phyloP scores from a whole-genome alignment of 2,329 filamentous ascomycete species.

The Paecilomyces sp. region DNA sequence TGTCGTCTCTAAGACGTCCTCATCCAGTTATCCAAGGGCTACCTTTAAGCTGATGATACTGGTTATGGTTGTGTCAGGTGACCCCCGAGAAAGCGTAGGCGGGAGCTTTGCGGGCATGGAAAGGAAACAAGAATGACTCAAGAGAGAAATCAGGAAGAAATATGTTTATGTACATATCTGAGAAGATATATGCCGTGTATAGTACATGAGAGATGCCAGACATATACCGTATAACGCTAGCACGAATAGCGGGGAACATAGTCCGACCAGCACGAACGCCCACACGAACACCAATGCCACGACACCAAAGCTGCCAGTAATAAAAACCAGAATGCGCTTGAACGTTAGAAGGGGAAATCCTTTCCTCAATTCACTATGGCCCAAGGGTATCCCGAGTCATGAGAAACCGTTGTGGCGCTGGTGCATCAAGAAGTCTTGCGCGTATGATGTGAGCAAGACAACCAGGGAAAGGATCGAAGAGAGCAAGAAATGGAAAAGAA shows the following conservation, averaged over 20 bases:
- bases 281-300: not conserved
- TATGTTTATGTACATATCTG: not conserved
- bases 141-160: not conserved
- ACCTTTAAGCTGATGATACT: not conserved
- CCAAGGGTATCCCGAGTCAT: not conserved
- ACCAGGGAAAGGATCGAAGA: not conserved
- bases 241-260: not conserved
- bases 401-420: not conserved
- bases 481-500: not conserved
- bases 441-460: not conserved
- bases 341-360: not conserved
- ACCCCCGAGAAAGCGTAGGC: not conserved
- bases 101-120: not conserved
- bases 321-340: not conserved
- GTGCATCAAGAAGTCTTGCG: not conserved
- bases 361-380: not conserved
- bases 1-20: not conserved
- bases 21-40: too few species aligned
- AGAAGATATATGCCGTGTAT: not conserved
- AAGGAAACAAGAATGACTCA: not conserved
- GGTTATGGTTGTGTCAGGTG: not conserved
- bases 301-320: not conserved
- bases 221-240: not conserved
- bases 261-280: not conserved
- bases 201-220: not conserved